Base-by-base conservation (phyloP, 768 basidiomycete genomes). In the Boletus vermiculosoides region DNA sequence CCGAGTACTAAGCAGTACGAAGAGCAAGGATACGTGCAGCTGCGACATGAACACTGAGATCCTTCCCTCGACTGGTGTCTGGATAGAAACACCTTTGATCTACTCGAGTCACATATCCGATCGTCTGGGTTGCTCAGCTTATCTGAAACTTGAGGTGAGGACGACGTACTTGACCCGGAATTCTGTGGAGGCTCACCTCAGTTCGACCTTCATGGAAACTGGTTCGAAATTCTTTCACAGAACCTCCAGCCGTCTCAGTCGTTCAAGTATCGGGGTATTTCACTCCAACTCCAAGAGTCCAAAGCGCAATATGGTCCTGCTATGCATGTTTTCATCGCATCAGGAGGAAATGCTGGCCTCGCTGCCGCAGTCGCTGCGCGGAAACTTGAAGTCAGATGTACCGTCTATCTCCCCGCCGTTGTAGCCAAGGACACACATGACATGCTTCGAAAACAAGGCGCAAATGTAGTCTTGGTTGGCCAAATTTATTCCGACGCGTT, bases 271-370 rank as follows among this genome's bases (percentile, higher is more conserved):
- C 79, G 90, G 22, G 88, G 88, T 6, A 77, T 90, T 34, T 86
- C 87, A 20, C 76, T 78, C 56, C 86, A 87, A 61, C 76, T 82
- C 3, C 79, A 82, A 61, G 74, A 77, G 31, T 80, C 80, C 20
- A 77, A 78, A 52, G 73, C 77, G 55, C 71, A 66, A 20, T 76
- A 81, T 51, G 89, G 90, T 0, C 66, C 77, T 13, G 65, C 68
- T 30, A 75, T 84, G 6, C 90, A 89, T 67, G 73, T 85, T 42
- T 74, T 90, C 42, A 82, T 85, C 50, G 88, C 90, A 0, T 92
- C 90, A 0, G 81, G 86, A 5, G 90, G 90, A n/a, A 91, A 92
- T 65, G 90, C 87, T n/a, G 89, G 84, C 1, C 73, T 90, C 15
- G 90, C 88, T 13, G 80, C 82, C 0, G 88, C 88, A 16, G 80